A percentile compares a stretch with the other conserved stretches of the same genome.
Conservation (phyloP, 768 basidiomycete genomes). For the Lactarius vividus region DNA sequence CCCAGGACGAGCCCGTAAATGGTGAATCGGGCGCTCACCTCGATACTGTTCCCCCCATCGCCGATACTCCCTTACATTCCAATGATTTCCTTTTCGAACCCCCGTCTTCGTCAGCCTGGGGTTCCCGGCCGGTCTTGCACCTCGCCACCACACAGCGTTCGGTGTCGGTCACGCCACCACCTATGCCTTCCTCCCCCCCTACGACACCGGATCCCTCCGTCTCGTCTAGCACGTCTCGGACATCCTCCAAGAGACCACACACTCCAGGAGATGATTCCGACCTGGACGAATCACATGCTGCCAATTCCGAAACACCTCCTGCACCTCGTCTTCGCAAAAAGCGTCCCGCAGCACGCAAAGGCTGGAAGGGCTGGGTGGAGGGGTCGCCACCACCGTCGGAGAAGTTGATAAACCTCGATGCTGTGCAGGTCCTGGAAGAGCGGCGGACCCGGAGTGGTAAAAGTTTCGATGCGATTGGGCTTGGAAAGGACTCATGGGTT, state of each 20-base stretch:
- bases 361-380: conserved; percentile 92
- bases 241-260: conserved; percentile 75
- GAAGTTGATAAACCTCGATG: conserved; percentile 80
- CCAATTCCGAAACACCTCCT: conserved; percentile 30
- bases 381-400: conserved; percentile 77
- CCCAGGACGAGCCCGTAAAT: conserved; percentile 30
- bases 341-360: conserved; percentile 67
- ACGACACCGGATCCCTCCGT: conserved; percentile 75
- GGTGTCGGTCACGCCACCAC: conserved; percentile 66
- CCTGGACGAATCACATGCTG: conserved; percentile 27
- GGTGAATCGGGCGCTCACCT: conserved; percentile 27
- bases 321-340: conserved; percentile 41
- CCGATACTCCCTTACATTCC: conserved; percentile 25
- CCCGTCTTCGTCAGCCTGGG: conserved; percentile 57
- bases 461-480: conserved; percentile 77
- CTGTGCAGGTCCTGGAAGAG: conserved; percentile 66
- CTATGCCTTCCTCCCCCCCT: conserved; percentile 64
- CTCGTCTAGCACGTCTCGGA: conserved; percentile 69
- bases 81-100: conserved; percentile 22
- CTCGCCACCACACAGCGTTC: conserved; percentile 69
- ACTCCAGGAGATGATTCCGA: conserved; percentile 62
- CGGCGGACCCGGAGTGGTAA: conserved; percentile 80
- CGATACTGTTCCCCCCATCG: conserved; percentile 28
- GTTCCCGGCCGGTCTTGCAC: conserved; percentile 67
- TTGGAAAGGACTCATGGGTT: conserved; percentile 78